Conservation (phyloP, 176 grass and related monocot species). For the Carex cristatella region DNA sequence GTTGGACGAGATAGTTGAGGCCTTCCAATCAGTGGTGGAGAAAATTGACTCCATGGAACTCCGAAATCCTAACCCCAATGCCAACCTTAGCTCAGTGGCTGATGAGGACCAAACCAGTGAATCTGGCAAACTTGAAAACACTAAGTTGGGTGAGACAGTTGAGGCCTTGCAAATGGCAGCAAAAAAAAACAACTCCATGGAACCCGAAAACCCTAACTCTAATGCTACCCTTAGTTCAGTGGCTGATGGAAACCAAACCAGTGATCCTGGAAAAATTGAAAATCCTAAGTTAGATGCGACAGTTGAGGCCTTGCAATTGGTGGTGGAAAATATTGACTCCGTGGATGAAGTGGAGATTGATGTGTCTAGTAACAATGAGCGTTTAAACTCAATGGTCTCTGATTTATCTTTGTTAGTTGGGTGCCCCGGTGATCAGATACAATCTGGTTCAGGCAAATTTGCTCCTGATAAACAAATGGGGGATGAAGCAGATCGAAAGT, state of each 20-base stretch:
- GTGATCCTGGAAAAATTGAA: neutral
- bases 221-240: neutral
- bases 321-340: constrained; percentile 20
- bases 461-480: neutral
- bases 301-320: constrained; percentile 30
- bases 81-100: neutral
- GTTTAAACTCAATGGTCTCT: constrained; percentile 37
- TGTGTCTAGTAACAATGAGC: constrained; percentile 21
- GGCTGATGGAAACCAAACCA: neutral
- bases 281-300: constrained; percentile 11
- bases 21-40: neutral
- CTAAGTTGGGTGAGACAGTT: constrained; percentile 15
- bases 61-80: neutral
- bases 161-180: neutral
- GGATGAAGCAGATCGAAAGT: constrained; percentile 23
- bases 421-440: constrained; percentile 21
- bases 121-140: neutral
- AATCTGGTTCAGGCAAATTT: neutral
- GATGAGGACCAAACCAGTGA: neutral
- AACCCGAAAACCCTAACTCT: neutral
- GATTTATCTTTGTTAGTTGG: constrained; percentile 46
- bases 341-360: constrained; percentile 22
- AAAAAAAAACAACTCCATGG: neutral
- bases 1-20: neutral
- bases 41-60: neutral